Percentiles rank a stretch among this genome's conserved stretches.
Conservation (phyloP, 352 stramenopile species). For the Phytophthora sp. region DNA sequence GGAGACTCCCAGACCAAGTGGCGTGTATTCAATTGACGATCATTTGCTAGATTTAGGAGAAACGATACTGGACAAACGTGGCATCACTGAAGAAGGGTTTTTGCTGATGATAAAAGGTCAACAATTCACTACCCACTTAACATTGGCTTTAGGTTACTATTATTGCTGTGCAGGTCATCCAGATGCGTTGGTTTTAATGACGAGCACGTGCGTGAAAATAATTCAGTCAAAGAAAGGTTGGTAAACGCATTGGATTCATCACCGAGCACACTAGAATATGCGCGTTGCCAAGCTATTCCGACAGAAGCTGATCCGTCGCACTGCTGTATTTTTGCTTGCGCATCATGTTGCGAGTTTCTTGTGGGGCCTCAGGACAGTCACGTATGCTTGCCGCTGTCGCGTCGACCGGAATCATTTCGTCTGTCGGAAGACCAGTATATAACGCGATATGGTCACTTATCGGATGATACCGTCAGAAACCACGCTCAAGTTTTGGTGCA, state of each 20-base stretch:
- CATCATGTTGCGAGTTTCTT: too few species aligned
- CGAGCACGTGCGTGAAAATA: background rate
- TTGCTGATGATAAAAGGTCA: background rate
- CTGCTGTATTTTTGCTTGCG: too few species aligned
- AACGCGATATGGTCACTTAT: background rate
- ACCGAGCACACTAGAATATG: background rate
- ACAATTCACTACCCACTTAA: background rate
- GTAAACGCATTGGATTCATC: background rate
- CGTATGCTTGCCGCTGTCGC: background rate
- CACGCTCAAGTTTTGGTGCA: conserved; percentile 1
- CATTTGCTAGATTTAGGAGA: background rate
- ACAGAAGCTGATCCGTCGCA: too few species aligned
- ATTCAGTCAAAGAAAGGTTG: background rate
- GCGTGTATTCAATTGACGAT: too few species aligned
- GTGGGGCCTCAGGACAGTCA: background rate
- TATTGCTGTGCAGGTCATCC: background rate
- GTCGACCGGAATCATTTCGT: background rate
- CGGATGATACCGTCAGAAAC: background rate
- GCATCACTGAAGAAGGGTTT: background rate
- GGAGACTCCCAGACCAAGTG: too few species aligned
- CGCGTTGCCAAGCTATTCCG: background rate
- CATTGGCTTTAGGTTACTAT: background rate
- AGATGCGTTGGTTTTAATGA: background rate
- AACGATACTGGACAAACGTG: background rate
- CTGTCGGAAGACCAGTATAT: background rate